Conservation (phyloP, 352 stramenopile species). For the Plasmopara halstedii region DNA sequence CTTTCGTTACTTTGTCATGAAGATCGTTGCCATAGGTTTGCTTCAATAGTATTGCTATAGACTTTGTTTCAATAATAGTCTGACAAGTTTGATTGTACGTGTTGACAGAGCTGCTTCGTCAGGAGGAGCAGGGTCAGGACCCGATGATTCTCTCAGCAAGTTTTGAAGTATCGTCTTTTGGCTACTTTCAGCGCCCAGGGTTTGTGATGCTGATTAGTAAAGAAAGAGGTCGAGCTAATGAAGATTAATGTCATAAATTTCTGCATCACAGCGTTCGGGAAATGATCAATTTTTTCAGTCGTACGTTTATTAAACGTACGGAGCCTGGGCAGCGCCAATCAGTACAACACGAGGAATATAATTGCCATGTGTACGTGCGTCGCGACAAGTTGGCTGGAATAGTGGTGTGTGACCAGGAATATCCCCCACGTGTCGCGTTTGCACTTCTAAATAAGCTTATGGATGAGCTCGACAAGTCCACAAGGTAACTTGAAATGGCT, state of each 20-base stretch:
- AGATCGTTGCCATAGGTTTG: conserved; percentile 82
- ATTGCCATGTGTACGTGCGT: conserved; percentile 97
- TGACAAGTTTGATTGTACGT: conserved; percentile 2
- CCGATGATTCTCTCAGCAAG: conserved; percentile 53
- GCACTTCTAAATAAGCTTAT: conserved; percentile 94
- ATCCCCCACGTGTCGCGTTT: conserved; percentile 97
- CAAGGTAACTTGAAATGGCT: no score
- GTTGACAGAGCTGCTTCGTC: conserved; percentile 54
- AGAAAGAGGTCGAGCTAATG: no score
- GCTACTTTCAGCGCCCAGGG: conserved; percentile 82
- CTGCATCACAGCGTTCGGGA: conserved; percentile 83
- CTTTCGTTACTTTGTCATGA: conserved; percentile 36
- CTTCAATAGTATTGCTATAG: no score
- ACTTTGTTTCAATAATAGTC: no score
- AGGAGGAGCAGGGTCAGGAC: conserved; percentile 49
- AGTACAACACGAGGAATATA: conserved; percentile 98
- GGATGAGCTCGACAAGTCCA: conserved; percentile 91
- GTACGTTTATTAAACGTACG: conserved; percentile 98
- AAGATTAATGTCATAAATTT: no score
- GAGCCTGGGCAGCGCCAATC: conserved; percentile 94
- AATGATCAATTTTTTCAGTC: conserved; percentile 99
- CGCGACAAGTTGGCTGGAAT: conserved; percentile 94
- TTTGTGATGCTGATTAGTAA: conserved; percentile 14
- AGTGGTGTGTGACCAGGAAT: conserved; percentile 97
- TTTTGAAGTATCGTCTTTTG: conserved; percentile 78